Evolutionary conservation across 2,329 filamentous ascomycete species (phyloP).

Genomic region (Penicillium expansum): DNA sequence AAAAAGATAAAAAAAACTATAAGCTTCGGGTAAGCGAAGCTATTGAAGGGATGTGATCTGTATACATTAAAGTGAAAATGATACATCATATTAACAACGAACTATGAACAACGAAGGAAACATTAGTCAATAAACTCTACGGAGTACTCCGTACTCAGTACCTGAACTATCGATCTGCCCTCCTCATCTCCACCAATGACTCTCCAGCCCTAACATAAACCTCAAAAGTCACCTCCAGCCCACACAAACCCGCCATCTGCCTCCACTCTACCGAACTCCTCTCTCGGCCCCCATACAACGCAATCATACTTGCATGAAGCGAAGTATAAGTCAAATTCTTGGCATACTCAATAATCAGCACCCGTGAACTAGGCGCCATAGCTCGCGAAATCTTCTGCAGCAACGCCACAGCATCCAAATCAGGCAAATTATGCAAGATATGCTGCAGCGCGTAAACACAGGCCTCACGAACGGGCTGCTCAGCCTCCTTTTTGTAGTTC

Average conservation of each 20-base stretch:
- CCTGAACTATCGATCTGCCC: slow-evolving; percentile 1
- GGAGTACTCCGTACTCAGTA: too few relatives aligned
- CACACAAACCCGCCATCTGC: slow-evolving; percentile 33
- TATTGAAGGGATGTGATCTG: neutral
- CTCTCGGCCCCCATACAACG: slow-evolving; percentile 35
- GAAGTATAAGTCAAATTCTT: slow-evolving; percentile 37
- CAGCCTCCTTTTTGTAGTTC: slow-evolving; percentile 36
- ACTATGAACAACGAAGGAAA: too few relatives aligned
- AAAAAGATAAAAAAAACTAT: neutral
- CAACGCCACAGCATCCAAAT: slow-evolving; percentile 36
- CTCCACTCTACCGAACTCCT: slow-evolving; percentile 37
- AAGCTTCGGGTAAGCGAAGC: neutral
- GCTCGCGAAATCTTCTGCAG: slow-evolving; percentile 37
- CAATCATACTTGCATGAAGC: slow-evolving; percentile 40
- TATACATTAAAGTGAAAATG: neutral
- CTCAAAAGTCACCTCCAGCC: slow-evolving; percentile 38
- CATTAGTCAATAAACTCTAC: too few relatives aligned
- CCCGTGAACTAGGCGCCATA: slow-evolving; percentile 34
- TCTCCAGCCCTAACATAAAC: slow-evolving; percentile 34
- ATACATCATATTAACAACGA: neutral
- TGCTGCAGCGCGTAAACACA: slow-evolving; percentile 36
- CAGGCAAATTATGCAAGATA: slow-evolving; percentile 40
- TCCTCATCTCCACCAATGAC: slow-evolving; percentile 38
- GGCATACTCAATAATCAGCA: slow-evolving; percentile 38
- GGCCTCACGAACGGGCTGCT: slow-evolving; percentile 35